Base-by-base conservation (phyloP, 2,329 filamentous ascomycete genomes). In the Metarhizium humberi region DNA sequence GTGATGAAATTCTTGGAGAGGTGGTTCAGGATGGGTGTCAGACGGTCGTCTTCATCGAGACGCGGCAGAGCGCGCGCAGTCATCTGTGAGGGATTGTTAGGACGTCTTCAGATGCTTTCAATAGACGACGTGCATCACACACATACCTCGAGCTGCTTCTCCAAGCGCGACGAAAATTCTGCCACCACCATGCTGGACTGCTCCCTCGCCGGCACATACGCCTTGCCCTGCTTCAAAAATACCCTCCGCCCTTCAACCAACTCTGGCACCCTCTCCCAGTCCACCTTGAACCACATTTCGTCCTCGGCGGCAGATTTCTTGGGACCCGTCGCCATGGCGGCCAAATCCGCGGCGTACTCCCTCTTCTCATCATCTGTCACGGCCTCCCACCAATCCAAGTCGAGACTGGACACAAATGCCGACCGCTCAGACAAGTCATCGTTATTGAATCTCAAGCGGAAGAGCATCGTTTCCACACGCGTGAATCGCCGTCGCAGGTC, bases 1-100 rank as follows among this genome's bases (percentile, higher is more conserved):
- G 92, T 91, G 62, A 90, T 87, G 71, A 99, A 99, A 68, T 92
- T 96, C 70, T 95, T 92, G 57, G 90, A 94, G n/a, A 99, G 81
- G 66, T 99, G 81, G 63, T 82, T 73, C 25, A 85, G 78, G 58
- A 84, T 84, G 0, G 81, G 81, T 0, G 79, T 80, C 6, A 99
- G 81, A 49, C 94, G 88, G 69, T 97, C 92, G 69, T 99, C 94
- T 76, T 99, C 94, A 67, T 99, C 94, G 40, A 99, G 82, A 11
- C 92, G 86, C 0, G 94, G 94, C 4, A 97, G 78, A 0, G 91
- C 91, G 54, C 92, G 87, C n/a, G 91, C 87, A 7, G 94, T 96
- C 55, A 95, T 78, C 86, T 92, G 58, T 8, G 16, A 25, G 25
- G 43, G 36, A 11, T 43, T n/a, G 52, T 56, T 4, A 54, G 46